phyloP scores from a whole-genome alignment of 345 rosid species.

The Excoecaria agallocha region DNA sequence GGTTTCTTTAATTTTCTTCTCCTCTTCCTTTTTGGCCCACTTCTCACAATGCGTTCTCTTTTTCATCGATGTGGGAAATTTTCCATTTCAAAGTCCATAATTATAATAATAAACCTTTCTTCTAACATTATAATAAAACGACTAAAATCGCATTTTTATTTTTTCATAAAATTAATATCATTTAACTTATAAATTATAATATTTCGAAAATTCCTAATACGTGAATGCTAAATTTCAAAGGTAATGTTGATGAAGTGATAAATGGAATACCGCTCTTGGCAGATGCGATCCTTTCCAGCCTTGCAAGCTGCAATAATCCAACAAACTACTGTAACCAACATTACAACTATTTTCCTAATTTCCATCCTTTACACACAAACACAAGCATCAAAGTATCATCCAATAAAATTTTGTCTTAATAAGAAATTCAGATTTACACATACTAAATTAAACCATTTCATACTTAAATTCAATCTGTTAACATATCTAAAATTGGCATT shows the following conservation, averaged over 20 bases:
- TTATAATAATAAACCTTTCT: background rate
- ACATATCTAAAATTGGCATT: too few relatives aligned
- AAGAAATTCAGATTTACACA: background rate
- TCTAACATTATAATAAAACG: background rate
- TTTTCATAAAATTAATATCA: background rate
- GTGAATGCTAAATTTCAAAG: too few relatives aligned
- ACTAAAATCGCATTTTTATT: background rate
- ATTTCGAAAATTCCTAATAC: too few relatives aligned
- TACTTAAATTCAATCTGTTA: too few relatives aligned
- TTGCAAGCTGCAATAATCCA: conserved; percentile 9
- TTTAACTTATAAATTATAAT: too few relatives aligned
- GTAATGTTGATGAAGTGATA: too few relatives aligned
- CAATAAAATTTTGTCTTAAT: too few relatives aligned
- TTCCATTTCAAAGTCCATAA: background rate
- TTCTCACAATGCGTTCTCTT: background rate
- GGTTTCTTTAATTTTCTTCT: background rate
- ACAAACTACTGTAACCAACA: background rate
- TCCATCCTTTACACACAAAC: background rate
- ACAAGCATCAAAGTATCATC: background rate
- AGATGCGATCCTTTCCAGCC: conserved; percentile 3
- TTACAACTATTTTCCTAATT: background rate
- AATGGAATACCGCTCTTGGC: too few relatives aligned
- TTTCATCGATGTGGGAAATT: background rate
- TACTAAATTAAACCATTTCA: too few relatives aligned
- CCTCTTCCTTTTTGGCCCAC: background rate